A percentile compares a stretch with the other conserved stretches of the same genome.
phyloP scores from a whole-genome alignment of 345 rosid species.

The Microthlaspi erraticum region DNA sequence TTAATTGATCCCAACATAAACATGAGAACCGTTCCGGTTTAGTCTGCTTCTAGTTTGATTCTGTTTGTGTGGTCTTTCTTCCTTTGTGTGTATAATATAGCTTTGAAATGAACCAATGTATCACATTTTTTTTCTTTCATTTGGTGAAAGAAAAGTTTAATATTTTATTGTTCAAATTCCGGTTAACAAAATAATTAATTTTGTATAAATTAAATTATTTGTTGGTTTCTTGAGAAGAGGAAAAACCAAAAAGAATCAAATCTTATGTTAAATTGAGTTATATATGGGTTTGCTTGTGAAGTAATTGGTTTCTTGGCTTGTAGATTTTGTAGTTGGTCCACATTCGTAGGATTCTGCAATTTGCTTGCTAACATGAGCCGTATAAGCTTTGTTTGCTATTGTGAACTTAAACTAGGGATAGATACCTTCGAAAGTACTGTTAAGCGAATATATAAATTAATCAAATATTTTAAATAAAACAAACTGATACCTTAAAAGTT shows the following conservation, averaged over 20 bases:
- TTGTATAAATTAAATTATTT: neutral
- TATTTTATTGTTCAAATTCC: neutral
- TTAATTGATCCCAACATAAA: slow-evolving; percentile 25
- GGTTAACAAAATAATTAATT: neutral
- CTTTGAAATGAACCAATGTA: slow-evolving; percentile 21
- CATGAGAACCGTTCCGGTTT: slow-evolving; percentile 25
- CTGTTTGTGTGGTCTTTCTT: neutral
- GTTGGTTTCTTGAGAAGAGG: slow-evolving; percentile 38
- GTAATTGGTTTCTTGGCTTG: slow-evolving; percentile 45
- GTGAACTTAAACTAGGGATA: slow-evolving; percentile 11
- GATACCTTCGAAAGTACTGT: slow-evolving; percentile 18
- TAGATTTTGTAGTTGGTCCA: slow-evolving; percentile 38
- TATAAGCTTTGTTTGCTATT: slow-evolving; percentile 22
- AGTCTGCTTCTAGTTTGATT: slow-evolving; percentile 23
- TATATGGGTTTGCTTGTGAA: slow-evolving; percentile 38
- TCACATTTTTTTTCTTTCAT: neutral
- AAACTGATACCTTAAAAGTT: slow-evolving; percentile 30
- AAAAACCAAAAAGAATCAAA: slow-evolving; percentile 37
- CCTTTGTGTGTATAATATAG: neutral
- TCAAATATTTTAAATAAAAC: slow-evolving; percentile 3
- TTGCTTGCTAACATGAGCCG: slow-evolving; percentile 34
- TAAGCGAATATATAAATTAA: slow-evolving; percentile 7
- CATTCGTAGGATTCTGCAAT: slow-evolving; percentile 31
- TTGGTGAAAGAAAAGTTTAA: slow-evolving; percentile 5
- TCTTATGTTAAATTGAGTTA: slow-evolving; percentile 23